Evolutionary conservation across 441 rosid species (phyloP), one percentile per base, ranked within the genome.

Genomic region (Adansonia madagascariensis): DNA sequence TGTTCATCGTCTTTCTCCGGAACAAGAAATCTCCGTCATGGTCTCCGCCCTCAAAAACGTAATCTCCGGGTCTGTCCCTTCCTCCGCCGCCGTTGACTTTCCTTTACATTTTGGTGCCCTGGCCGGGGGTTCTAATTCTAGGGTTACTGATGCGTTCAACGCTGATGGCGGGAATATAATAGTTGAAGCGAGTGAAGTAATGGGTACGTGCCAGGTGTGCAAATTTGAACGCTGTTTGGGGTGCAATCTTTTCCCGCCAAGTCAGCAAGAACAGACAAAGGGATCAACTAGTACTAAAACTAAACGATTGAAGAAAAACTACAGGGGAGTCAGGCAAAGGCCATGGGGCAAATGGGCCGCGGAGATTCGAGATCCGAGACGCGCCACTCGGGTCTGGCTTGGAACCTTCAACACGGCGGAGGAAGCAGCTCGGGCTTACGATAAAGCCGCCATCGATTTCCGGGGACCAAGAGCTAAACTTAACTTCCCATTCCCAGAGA

Each of bases 291-390:
- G 9, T n/a, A 22, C 46, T 31, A 71, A n/a, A 53, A 55, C 63
- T 2, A 76, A 65, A 41, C 75, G 70, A 77, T 71, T 14, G 14
- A 93, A 87, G 87, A 95, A 85, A 74, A 90, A 89, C 9, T 95
- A 78, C 87, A 84, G 99, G 74, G 98, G 99, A 49, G 99, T 92
- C 70, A 88, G 98, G 82, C 99, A 91, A 81, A 84, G 98, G 86
- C 98, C 98, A 10, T 95, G 98, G 98, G 99, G 97, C 0, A 95
- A 95, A 80, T 95, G 93, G 88, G 99, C 98, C 2, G 97, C 99
- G 7, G 98, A 93, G 91, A 95, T 95, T 61, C 82, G 99, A 3
- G 97, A 93, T 78, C 99, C 97, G 0, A 78, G 86, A 76, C 82
- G 88, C 49, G 94, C 94, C 8, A 80, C 80, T 0, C 82, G 97